Evolutionary conservation across 306 rosid genomes (phyloP), one percentile per base, ranked within the genome.

Genomic region (Pueraria montana): DNA sequence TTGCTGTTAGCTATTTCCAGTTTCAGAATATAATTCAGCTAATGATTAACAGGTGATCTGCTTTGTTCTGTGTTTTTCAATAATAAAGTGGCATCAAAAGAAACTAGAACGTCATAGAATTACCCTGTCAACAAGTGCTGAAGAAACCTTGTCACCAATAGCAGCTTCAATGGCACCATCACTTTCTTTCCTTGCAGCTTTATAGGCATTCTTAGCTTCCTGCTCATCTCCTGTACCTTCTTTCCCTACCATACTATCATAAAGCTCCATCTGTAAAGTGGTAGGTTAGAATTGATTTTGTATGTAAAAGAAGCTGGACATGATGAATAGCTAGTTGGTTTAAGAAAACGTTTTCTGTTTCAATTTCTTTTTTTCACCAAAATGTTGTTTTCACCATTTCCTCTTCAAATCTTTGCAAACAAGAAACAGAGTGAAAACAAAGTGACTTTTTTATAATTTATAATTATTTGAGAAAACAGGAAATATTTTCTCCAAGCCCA

Each of bases 171-270:
- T 10, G 53, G 82, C 83, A 84, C 70, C 74, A 65, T 84, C 86
- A 34, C 80, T 78, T 26, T 87, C 90, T 84, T 86, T 89, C 77
- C 88, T 82, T 55, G 90, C 86, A 84, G 84, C 88, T 82, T 78
- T 79, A 77, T 87, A 87, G 59, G 88, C 90, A 45, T 61, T 40
- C 82, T 50, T 84, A 43, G 88, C 84, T 61, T 84, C 80, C 52
- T 61, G 84, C 77, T 87, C 88, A 68, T 63, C 88, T 66, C 78
- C 82, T 72, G 76, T 52, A 74, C 88, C 86, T 79, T 87, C 88
- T 78, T 84, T 84, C 79, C 83, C 88, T n/a, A 84, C 90, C 88
- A 87, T 79, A 46, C 90, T 87, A 63, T 87, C 85, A 68, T 87
- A 87, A 70, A 87, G 79, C 6, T 82, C 86, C 78, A 87, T 82